Evolutionary conservation across 441 rosid genomes (phyloP), one percentile per base, ranked within the genome.

Genomic region (Biscutella laevigata): DNA sequence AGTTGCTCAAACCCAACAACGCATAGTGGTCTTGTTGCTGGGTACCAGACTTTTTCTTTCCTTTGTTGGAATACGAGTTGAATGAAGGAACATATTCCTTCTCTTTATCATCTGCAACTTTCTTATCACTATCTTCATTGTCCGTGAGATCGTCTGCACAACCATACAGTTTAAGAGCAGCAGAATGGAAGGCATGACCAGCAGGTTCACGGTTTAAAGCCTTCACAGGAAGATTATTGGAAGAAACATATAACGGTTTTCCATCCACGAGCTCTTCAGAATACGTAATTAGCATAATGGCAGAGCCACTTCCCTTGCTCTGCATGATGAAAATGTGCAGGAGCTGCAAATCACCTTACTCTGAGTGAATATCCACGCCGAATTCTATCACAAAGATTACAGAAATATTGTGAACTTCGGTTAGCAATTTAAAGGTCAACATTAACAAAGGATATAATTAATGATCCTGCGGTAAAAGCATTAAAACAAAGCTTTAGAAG

Each of bases 11-110:
- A 52, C 96, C 95, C 75, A 92, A 56, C 69, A 92, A 39, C 0
- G 95, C 92, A 71, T 92, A 92, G 64, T 85, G 96, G 78, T 92
- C 98, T 62, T 92, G 95, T 51, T 88, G 88, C 38, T 61, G 66
- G 4, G 69, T 55, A 25, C 88, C 83, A 38, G 84, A 71, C 71
- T 84, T 88, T 79, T 82, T 87, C 66, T 80, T 87, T 6, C 96
- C 73, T 44, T 57, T 61, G 41, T 61, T 92, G 66, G 80, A 69
- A 40, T 86, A 92, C 0, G 95, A 81, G 68, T 81, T 91, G 16
- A 74, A 77, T 6, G 92, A 84, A 33, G 96, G 84, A 46, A 84
- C 54, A 71, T 70, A 73, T 1, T 73, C 62, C 51, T 73, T 74
- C 40, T 84, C 89, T 64, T 82, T 86, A 32, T 82, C 92, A 57